Evolutionary conservation across 768 basidiomycete genomes (phyloP), one percentile per base, ranked within the genome.

Genomic region (Mycena albidolilacea): DNA sequence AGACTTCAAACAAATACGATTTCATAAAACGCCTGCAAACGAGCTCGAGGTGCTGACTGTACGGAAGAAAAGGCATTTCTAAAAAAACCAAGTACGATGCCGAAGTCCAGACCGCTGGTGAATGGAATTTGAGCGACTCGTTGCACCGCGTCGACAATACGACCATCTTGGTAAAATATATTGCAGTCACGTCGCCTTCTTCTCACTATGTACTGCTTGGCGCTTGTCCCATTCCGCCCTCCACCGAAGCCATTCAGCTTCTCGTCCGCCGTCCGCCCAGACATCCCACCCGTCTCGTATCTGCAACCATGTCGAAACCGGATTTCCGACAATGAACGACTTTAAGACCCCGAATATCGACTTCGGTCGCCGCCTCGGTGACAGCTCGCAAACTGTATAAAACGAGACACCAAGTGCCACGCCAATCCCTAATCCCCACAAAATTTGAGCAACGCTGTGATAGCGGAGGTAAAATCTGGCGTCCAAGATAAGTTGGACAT

Each of bases 211-310:
- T 35, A 68, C 63, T 57, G 71, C 75, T 57, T 79, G 78, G 67
- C 79, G 84, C 64, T 80, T 84, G 54, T 90, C 88, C 88, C 91
- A 93, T 76, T 86, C 84, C 19, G 76, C 75, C 72, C 87, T 87
- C 95, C 95, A 96, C 37, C 81, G 80, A 70, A 80, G 77, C 92
- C 93, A 96, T 73, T 94, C 93, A 23, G 77, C 83, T 79, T 93
- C 93, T 35, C 88, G 86, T 3, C 95, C 95, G n/a, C 92, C 92
- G 79, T 96, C 95, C 5, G 84, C 76, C 92, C 93, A 96, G 1
- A 95, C 84, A 12, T 85, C 88, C 95, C 95, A 96, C 7, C 95
- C 93, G 78, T 96, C 95, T 60, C 93, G 87, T 54, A 96, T 82
- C 60, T 90, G 88, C 43, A 93, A 79, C 93, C 93, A 96, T 0